A percentile compares a stretch with the other conserved stretches of the same genome.
phyloP scores from a whole-genome alignment of 208 protist species.

The Endotrypanum monterogeii region DNA sequence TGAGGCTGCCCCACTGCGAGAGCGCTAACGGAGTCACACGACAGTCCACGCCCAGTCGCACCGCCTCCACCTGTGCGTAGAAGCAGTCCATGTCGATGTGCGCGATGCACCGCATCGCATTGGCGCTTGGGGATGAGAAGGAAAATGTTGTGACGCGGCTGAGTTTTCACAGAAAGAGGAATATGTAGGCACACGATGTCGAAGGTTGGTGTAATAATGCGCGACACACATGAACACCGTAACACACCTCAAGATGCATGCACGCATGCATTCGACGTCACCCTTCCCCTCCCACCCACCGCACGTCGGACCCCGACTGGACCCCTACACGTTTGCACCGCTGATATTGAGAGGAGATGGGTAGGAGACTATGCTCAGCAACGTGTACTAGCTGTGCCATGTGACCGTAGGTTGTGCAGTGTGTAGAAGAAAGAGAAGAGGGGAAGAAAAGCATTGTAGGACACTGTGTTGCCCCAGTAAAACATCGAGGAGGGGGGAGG shows the following conservation, averaged over 20 bases:
- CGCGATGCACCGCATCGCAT: constrained; percentile 54
- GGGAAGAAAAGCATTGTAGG: neutral
- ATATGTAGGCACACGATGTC: neutral
- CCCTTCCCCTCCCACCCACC: too few species aligned
- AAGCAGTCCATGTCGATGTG: constrained; percentile 95
- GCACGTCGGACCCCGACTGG: too few species aligned
- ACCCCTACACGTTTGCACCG: too few species aligned
- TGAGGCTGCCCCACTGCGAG: constrained; percentile 77
- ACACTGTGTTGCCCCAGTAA: neutral
- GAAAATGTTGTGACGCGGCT: neutral
- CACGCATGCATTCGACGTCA: too few species aligned
- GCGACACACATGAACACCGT: neutral
- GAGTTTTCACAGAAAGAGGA: neutral
- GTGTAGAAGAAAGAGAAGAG: neutral
- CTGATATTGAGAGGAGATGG: neutral
- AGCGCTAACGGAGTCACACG: constrained; percentile 64
- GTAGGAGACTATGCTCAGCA: neutral
- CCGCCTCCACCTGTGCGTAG: constrained; percentile 91
- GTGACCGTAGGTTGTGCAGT: neutral
- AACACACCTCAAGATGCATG: too few species aligned
- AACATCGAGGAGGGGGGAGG: neutral
- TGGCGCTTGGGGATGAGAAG: neutral
- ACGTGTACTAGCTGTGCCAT: neutral
- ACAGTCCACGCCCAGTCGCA: constrained; percentile 78
- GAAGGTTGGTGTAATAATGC: neutral